Base-by-base conservation (phyloP, 2,329 filamentous ascomycete genomes). In the Fusarium fracticaudum region DNA sequence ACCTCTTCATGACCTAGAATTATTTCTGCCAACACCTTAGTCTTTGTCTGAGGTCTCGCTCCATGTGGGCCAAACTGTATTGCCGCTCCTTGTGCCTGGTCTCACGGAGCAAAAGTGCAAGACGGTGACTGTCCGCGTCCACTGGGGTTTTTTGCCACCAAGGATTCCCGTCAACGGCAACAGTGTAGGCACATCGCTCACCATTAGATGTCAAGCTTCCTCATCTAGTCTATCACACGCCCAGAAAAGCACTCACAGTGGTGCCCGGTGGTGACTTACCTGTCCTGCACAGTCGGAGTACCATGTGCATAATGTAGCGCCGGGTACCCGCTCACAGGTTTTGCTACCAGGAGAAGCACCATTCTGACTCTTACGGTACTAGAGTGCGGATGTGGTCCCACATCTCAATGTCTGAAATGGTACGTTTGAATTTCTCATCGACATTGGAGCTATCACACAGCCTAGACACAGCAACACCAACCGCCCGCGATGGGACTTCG, bases 101-200 rank as follows among this genome's bases (percentile, higher is more conserved):
- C 35, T 33, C 44, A 40, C 43, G 33, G 45, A 53, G 67, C 41
- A 60, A 41, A 60, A 60, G 55, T 65, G 63, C 45, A 43, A 47
- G 44, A 43, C 50, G 31, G 59, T 38, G 53, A 60, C 54, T 66
- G 69, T 60, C 57, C 51, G 38, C 51, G 29, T 41, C 48, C 60
- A 67, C 57, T 63, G 53, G 55, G 45, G 55, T 59, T 63, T 60
- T 40, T 74, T 31, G 72, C 72, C 72, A 74, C 72, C 60, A 61
- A 60, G 45, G 35, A 43, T 59, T 62, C 29, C 53, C 72, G 62
- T 58, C 64, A 72, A 68, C 60, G 44, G 31, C 64, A 72, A 68
- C 63, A 45, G 40, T 57, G 31, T 26, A 50, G 48, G 47, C 71
- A 74, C 71, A 68, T 64, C 64, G 60, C 71, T 53, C 69, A 65